Percentiles rank a stretch among this genome's conserved stretches.
Evolutionary conservation across 495 filamentous ascomycete species (phyloP).

Genomic region (Elasticomyces elasticus): DNA sequence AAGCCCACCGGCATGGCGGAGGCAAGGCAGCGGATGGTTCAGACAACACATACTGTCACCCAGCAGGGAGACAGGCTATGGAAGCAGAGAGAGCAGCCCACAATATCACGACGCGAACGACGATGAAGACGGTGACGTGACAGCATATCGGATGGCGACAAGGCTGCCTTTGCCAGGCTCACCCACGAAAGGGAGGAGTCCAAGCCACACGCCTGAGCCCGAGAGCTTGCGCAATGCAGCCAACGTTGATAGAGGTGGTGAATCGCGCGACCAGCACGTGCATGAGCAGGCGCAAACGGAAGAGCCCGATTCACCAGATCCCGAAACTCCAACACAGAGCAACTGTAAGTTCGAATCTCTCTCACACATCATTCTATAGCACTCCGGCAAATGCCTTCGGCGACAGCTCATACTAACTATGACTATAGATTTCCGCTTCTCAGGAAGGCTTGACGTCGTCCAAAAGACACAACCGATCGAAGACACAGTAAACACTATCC

Average conservation of each 20-base stretch:
- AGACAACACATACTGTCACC: conserved; percentile 42
- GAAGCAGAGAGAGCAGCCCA: conserved; percentile 41
- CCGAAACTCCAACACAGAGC: conserved; percentile 12
- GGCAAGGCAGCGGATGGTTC: conserved; percentile 52
- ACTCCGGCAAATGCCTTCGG: background rate
- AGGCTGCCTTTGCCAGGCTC: conserved; percentile 49
- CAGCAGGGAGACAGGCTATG: conserved; percentile 19
- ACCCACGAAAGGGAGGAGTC: conserved; percentile 43
- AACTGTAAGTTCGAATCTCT: conserved; percentile 26
- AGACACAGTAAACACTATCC: conserved; percentile 54
- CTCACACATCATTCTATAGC: background rate
- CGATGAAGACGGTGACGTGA: conserved; percentile 47
- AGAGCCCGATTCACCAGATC: background rate
- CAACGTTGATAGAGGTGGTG: conserved; percentile 18
- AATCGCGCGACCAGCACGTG: background rate
- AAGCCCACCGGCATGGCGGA: conserved; percentile 44
- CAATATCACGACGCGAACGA: conserved; percentile 44
- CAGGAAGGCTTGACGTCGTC: conserved; percentile 73
- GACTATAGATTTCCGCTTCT: conserved; percentile 71
- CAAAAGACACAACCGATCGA: conserved; percentile 79
- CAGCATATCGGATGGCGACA: conserved; percentile 31
- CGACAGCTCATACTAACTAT: conserved; percentile 35
- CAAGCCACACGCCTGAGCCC: conserved; percentile 19
- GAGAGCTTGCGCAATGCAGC: conserved; percentile 7
- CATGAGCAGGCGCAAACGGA: conserved; percentile 5